Conservation (phyloP, 139 green algal species). For the Chlorokybus atmophyticus region DNA sequence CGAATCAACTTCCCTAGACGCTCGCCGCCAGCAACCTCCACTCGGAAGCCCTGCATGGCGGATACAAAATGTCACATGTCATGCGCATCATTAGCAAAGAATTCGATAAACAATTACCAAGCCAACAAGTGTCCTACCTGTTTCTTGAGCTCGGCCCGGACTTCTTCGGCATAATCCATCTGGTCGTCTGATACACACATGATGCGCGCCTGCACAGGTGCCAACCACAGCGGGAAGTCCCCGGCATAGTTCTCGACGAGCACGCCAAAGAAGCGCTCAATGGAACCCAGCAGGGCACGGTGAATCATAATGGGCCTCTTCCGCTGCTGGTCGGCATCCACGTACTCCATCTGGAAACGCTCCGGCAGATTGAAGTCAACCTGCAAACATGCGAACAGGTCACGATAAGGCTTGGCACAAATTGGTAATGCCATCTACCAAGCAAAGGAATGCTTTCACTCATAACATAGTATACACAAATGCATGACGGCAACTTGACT, state of each 20-base stretch:
- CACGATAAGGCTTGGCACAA: too few relatives aligned
- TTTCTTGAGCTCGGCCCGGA: conserved; percentile 44
- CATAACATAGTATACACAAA: too few relatives aligned
- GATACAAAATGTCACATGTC: too few relatives aligned
- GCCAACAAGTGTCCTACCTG: too few relatives aligned
- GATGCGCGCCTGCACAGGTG: conserved; percentile 69
- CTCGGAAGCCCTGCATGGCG: conserved; percentile 21
- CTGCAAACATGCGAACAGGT: too few relatives aligned
- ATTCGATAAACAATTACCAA: too few relatives aligned
- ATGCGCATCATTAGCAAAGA: conserved; percentile 41
- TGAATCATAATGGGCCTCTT: conserved; percentile 97
- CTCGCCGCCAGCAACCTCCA: conserved; percentile 24
- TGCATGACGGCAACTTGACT: too few relatives aligned
- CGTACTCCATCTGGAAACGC: conserved; percentile 81
- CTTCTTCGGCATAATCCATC: conserved; percentile 44
- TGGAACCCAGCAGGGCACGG: conserved; percentile 79
- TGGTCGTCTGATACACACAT: conserved; percentile 61
- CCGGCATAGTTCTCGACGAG: conserved; percentile 92
- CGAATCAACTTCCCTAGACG: conserved; percentile 38
- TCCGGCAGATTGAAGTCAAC: conserved; percentile 98
- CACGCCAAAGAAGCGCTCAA: conserved; percentile 94
- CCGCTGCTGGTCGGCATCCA: conserved; percentile 42
- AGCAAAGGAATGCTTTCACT: too few relatives aligned
- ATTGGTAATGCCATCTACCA: too few relatives aligned
- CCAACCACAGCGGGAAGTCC: conserved; percentile 86